Base-by-base conservation (phyloP, 306 rosid species). In the Erythrophleum fordii region DNA sequence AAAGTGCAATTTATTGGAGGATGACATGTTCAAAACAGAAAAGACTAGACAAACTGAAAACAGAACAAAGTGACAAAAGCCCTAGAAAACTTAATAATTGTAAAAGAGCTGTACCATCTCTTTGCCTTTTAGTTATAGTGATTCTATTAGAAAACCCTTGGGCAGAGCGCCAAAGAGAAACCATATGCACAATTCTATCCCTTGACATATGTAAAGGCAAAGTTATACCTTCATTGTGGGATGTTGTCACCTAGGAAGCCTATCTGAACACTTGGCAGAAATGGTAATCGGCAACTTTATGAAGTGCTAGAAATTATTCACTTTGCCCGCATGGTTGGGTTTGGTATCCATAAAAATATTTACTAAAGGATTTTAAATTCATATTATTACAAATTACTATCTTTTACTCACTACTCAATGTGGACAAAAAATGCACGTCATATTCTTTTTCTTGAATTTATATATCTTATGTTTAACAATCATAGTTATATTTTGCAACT, bases 241-340 rank as follows among this genome's bases (percentile, higher is more conserved):
- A 3, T 22, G 62, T 23, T 0, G 0, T 23, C 31, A 60, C 55
- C 49, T 53, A 31, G 26, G 69, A 26, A 73, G 49, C 79, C 51
- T 2, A 25, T 86, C 91, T 48, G 83, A 66, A 28, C 42, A 45
- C 23, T 25, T 46, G 35, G 55, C 73, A 23, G 73, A 44, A 42
- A 41, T 42, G 55, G 35, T 35, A 28, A 23, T 44, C 11, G 25
- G 4, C 72, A 39, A 23, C 51, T 66, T n/a, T 39, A 66, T 66
- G 45, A n/a, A 66, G 13, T 39, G 17, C 51, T n/a, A 39, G 31
- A 9, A 39, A 39, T 11, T 66, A 39, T 11, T 66, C 16, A n/a
- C 51, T 66, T 66, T 34, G 17, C 8, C 23, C 23, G 16, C 35
- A 2, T 71, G 28, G 22, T 29, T 45, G 10, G 58, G 58, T 41